Conservation (phyloP, 140 eudicot species). For the Stevia rebaudiana region DNA sequence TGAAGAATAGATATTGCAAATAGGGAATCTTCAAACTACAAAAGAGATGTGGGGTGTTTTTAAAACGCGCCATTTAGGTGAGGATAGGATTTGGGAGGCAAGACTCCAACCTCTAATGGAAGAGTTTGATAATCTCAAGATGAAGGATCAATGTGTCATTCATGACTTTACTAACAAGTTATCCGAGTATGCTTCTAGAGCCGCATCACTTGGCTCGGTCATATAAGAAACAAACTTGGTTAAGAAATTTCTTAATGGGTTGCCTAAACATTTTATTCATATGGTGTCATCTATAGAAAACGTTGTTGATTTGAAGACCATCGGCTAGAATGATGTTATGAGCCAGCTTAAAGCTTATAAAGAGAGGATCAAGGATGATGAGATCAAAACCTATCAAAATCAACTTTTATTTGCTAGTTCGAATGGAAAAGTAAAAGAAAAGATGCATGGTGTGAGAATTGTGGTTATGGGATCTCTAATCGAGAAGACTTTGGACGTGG, state of each 20-base stretch:
- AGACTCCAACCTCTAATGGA: background rate
- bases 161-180: background rate
- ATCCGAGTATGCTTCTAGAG: background rate
- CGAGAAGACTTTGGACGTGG: background rate
- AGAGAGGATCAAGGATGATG: background rate
- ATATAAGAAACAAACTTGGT: slow-evolving; percentile 6
- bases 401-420: background rate
- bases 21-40: background rate
- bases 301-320: background rate
- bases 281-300: background rate
- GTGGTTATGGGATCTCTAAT: background rate
- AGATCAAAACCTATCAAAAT: background rate
- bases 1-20: background rate
- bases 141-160: background rate
- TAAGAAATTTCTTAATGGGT: background rate
- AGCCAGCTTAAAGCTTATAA: slow-evolving; percentile 2
- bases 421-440: background rate
- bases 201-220: background rate
- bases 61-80: background rate
- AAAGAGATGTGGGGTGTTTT: background rate
- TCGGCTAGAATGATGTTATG: slow-evolving; percentile 7
- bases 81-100: background rate
- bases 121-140: background rate
- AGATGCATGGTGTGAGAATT: background rate
- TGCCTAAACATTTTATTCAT: slow-evolving; percentile 1